A percentile compares a stretch with the other conserved stretches of the same genome.
Evolutionary conservation across 306 rosid species (phyloP).

Genomic region (Herpetospermum pedunculosum): DNA sequence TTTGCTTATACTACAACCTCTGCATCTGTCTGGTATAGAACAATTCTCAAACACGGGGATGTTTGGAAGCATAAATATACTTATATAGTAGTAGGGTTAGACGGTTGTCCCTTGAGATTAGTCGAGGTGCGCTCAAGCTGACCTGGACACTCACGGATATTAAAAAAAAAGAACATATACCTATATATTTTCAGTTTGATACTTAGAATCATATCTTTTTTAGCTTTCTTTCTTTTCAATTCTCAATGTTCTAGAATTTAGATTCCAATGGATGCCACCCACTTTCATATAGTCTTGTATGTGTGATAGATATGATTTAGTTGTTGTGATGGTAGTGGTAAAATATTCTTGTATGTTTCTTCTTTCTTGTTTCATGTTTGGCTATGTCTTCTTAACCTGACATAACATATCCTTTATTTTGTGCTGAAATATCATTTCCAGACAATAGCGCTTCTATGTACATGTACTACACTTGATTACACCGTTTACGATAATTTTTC

Average conservation of each 20-base stretch:
- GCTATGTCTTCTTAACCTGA: not conserved
- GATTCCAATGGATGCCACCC: not conserved
- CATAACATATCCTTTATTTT: not conserved
- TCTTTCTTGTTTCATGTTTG: constrained; percentile 1
- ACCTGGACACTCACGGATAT: too few relatives aligned
- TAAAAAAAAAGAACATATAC: too few relatives aligned
- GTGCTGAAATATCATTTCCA: constrained; percentile 10
- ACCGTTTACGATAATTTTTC: not conserved
- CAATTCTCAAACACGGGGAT: not conserved
- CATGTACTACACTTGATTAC: not conserved
- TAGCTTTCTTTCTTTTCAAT: not conserved
- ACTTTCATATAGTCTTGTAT: not conserved
- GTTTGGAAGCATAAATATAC: too few relatives aligned
- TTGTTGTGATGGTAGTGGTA: not conserved
- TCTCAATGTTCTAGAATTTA: not conserved
- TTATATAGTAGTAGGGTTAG: too few relatives aligned
- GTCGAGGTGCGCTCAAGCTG: too few relatives aligned
- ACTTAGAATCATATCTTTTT: not conserved
- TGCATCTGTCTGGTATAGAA: not conserved
- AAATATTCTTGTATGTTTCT: not conserved
- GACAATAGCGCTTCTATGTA: not conserved
- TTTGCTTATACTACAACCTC: not conserved
- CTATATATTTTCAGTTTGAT: not conserved
- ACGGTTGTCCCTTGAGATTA: too few relatives aligned
- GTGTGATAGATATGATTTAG: not conserved